Conservation (phyloP, 2,329 filamentous ascomycete genomes). For the Ceratocystiopsis minuta region DNA sequence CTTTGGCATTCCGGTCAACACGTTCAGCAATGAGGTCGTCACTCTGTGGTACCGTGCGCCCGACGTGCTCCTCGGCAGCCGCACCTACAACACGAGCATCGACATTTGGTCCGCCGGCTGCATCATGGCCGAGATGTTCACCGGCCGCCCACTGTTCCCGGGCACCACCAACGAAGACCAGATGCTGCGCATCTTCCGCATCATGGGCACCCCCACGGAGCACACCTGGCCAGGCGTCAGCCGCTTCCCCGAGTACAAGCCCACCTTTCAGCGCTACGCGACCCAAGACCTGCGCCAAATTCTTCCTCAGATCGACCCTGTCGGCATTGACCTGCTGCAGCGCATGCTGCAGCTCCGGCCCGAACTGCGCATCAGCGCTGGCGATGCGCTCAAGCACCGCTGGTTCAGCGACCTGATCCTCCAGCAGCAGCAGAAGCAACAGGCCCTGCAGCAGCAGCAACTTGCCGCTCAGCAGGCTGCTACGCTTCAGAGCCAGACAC, state of each 20-base stretch:
- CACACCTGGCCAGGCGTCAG: slow-evolving; percentile 90
- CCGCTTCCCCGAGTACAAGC: slow-evolving; percentile 94
- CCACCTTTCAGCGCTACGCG: slow-evolving; percentile 82
- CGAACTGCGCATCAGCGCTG: slow-evolving; percentile 76
- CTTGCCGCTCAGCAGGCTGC: slow-evolving; percentile 48
- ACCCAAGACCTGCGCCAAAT: slow-evolving; percentile 80
- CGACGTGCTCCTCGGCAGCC: slow-evolving; percentile 79
- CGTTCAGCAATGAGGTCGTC: slow-evolving; percentile 94
- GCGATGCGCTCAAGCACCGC: slow-evolving; percentile 70
- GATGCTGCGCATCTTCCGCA: slow-evolving; percentile 86
- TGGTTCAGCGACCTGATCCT: slow-evolving; percentile 72
- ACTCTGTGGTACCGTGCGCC: slow-evolving; percentile 96
- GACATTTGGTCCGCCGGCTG: slow-evolving; percentile 98
- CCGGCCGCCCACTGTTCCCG: slow-evolving; percentile 83
- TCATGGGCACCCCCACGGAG: slow-evolving; percentile 96
- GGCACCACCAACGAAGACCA: slow-evolving; percentile 98
- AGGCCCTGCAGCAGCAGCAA: slow-evolving; percentile 38
- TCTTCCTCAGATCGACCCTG: slow-evolving; percentile 72
- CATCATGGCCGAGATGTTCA: slow-evolving; percentile 99
- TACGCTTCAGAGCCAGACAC: no score
- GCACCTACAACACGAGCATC: slow-evolving; percentile 98
- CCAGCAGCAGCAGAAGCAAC: slow-evolving; percentile 38
- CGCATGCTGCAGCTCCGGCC: slow-evolving; percentile 86
- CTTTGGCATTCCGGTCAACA: slow-evolving; percentile 94
- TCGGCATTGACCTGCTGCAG: slow-evolving; percentile 72